These are phyloP conservation scores for Wakefieldia striispora DNA, from an alignment of 768 basidiomycete genomes.

Conservation along the genomic window DNA sequence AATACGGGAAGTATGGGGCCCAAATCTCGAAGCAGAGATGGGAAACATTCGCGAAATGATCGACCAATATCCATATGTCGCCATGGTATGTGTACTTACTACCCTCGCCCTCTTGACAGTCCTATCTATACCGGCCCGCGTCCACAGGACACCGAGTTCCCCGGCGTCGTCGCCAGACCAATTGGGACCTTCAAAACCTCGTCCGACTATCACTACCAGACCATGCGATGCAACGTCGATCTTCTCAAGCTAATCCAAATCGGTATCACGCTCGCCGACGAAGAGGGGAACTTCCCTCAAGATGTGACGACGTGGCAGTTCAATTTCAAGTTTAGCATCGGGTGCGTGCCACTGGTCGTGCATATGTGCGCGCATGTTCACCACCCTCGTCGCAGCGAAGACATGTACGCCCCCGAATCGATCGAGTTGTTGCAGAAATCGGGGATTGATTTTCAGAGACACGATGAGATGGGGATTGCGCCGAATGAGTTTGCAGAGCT, in stretches of 20 bases:
- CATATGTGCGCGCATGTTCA: background rate
- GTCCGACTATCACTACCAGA: constrained; percentile 99
- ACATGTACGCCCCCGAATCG: constrained; percentile 98
- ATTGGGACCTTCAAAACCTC: constrained; percentile 96
- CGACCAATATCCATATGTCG: constrained; percentile 89
- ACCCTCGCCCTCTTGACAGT: constrained; percentile 5
- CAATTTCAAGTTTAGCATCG: constrained; percentile 91
- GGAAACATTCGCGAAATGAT: constrained; percentile 81
- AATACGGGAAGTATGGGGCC: constrained; percentile 95
- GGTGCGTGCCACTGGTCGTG: constrained; percentile 45
- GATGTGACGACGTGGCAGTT: constrained; percentile 98
- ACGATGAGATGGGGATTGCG: constrained; percentile 87
- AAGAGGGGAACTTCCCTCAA: constrained; percentile 87
- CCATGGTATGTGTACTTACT: constrained; percentile 71
- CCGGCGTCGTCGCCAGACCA: constrained; percentile 95
- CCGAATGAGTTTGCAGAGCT: constrained; percentile 96
- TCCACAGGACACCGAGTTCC: constrained; percentile 94
- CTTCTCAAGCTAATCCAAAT: constrained; percentile 97
- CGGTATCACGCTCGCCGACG: constrained; percentile 91
- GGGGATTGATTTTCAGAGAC: constrained; percentile 92
- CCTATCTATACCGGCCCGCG: constrained; percentile 1
- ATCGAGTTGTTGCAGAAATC: constrained; percentile 93
- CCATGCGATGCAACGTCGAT: constrained; percentile 99
- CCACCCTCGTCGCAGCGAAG: constrained; percentile 60
- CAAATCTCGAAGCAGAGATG: constrained; percentile 93